Conservation (phyloP, 495 filamentous ascomycete genomes). For the Neurospora sp. region DNA sequence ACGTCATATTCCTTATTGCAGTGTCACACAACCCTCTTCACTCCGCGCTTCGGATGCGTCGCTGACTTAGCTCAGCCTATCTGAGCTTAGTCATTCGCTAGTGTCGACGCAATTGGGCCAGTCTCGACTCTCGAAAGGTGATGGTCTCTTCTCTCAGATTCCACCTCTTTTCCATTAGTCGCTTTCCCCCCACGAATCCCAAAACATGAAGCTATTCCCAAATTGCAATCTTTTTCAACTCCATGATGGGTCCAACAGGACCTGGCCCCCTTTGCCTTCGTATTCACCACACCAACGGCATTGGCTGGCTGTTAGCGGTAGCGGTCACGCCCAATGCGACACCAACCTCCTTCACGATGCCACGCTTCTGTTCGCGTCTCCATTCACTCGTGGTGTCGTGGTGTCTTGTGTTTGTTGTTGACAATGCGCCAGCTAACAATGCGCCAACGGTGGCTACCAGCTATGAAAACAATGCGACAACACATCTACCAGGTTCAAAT, state of each 20-base stretch:
- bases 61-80: neutral
- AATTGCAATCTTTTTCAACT: neutral
- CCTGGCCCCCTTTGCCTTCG: neutral
- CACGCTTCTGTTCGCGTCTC: neutral
- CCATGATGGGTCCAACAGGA: neutral
- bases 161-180: neutral
- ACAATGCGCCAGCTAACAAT: neutral
- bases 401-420: neutral
- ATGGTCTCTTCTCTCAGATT: neutral
- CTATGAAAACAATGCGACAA: neutral
- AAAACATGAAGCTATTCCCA: neutral
- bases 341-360: neutral
- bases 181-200: neutral
- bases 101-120: neutral
- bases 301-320: neutral
- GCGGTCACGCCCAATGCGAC: neutral
- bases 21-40: neutral
- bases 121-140: neutral
- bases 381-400: neutral
- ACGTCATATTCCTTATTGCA: neutral
- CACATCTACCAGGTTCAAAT: neutral
- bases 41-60: neutral
- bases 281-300: neutral
- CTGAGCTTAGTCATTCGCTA: neutral
- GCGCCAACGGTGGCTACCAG: too few relatives aligned